A percentile compares a stretch with the other conserved stretches of the same genome.
Evolutionary conservation across 208 protist species (phyloP).

Genomic region (Trypanosoma brucei): DNA sequence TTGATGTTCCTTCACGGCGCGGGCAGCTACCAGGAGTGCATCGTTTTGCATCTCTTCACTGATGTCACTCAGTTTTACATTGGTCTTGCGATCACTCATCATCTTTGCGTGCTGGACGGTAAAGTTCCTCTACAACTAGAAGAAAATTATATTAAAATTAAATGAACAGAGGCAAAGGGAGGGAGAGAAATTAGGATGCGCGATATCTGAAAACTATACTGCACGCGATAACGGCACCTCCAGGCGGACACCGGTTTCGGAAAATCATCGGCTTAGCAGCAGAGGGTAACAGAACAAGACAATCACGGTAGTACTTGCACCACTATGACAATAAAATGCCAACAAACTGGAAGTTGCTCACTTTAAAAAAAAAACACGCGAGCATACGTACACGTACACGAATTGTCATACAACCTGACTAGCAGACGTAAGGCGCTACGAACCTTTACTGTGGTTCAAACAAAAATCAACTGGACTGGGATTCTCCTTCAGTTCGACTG

Average conservation of each 20-base stretch:
- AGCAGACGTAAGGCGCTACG: too few relatives aligned
- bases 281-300: too few relatives aligned
- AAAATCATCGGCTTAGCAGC: too few relatives aligned
- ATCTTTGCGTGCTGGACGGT: neutral
- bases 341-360: too few relatives aligned
- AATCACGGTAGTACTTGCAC: too few relatives aligned
- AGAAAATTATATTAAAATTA: neutral
- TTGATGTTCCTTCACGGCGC: conserved; percentile 98
- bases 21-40: conserved; percentile 95
- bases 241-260: too few relatives aligned
- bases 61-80: conserved; percentile 94
- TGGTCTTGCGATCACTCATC: conserved; percentile 83
- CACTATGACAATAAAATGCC: too few relatives aligned
- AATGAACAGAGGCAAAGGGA: neutral
- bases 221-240: too few relatives aligned
- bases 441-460: neutral
- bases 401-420: too few relatives aligned
- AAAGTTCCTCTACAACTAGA: neutral
- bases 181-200: neutral
- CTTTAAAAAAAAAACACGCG: too few relatives aligned
- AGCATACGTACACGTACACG: too few relatives aligned
- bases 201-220: too few relatives aligned
- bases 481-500: neutral
- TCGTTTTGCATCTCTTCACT: conserved; percentile 96
- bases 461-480: neutral